These are phyloP conservation scores for Eragrostis curvula DNA, from an alignment of 176 grass and related monocot genomes.

Conservation along the genomic window DNA sequence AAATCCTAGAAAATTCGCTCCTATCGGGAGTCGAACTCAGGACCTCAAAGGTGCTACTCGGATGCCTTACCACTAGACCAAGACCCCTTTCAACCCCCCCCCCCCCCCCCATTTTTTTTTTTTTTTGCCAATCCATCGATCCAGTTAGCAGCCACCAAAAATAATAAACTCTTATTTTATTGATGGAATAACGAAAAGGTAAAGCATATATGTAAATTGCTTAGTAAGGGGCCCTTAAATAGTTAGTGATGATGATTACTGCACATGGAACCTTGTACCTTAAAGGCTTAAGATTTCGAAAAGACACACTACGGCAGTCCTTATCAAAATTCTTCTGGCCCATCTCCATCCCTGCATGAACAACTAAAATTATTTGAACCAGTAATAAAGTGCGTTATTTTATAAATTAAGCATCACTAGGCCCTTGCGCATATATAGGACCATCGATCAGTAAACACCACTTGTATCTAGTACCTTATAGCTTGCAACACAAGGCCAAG, in stretches of 20 bases:
- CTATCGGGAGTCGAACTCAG: too few species aligned
- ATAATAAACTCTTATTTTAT: neutral
- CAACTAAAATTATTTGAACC: slow-evolving; percentile 1
- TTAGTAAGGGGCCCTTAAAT: slow-evolving; percentile 21
- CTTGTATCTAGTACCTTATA: slow-evolving; percentile 11
- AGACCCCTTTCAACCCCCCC: too few species aligned
- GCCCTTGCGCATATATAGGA: slow-evolving; percentile 39
- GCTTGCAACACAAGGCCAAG: slow-evolving; percentile 20
- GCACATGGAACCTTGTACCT: slow-evolving; percentile 60
- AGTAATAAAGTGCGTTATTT: neutral
- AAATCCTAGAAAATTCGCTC: too few species aligned
- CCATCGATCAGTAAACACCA: neutral
- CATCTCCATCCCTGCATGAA: slow-evolving; percentile 45
- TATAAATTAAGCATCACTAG: slow-evolving; percentile 1
- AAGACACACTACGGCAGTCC: slow-evolving; percentile 2
- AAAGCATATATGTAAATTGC: neutral
- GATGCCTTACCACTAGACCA: too few species aligned
- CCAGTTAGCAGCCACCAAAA: neutral
- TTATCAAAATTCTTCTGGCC: slow-evolving; percentile 32
- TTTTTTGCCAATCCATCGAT: too few species aligned
- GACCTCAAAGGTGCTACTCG: too few species aligned
- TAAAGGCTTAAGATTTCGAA: slow-evolving; percentile 46
- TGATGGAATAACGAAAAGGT: neutral
- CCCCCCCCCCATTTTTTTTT: too few species aligned
- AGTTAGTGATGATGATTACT: slow-evolving; percentile 55